Evolutionary conservation across 1,284 basidiomycete genomes (phyloP).

Genomic region (Ceratobasidium sp.): DNA sequence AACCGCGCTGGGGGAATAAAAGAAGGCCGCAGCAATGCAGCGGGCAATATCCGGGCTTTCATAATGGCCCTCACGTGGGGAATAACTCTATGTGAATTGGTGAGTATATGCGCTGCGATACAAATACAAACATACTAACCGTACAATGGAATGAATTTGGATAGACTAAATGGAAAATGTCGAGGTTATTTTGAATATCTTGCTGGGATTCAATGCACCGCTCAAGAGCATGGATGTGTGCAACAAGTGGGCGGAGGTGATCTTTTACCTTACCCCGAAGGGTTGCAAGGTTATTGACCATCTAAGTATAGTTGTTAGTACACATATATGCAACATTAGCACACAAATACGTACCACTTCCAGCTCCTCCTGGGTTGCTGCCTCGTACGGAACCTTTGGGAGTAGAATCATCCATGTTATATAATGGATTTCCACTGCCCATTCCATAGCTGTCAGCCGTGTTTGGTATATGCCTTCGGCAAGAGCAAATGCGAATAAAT

Average conservation of each 20-base stretch:
- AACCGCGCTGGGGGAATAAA: background rate
- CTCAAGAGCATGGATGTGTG: background rate
- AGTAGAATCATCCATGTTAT: background rate
- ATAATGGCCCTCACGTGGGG: slow-evolving; percentile 18
- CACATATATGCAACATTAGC: background rate
- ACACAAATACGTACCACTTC: slow-evolving; percentile 15
- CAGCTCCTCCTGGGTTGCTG: background rate
- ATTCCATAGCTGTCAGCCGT: background rate
- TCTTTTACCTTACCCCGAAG: slow-evolving; percentile 15
- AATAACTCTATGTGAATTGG: background rate
- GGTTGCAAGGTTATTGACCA: slow-evolving; percentile 30
- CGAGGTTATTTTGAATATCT: slow-evolving; percentile 17
- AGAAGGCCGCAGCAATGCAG: slow-evolving; percentile 1
- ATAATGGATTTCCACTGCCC: background rate
- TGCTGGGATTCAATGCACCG: background rate
- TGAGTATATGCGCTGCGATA: background rate
- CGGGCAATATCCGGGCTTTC: background rate
- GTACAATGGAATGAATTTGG: slow-evolving; percentile 25
- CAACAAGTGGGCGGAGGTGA: background rate
- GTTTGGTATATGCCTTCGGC: slow-evolving; percentile 28
- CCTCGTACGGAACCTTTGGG: background rate
- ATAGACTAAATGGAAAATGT: background rate
- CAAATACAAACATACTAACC: background rate
- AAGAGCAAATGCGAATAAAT: slow-evolving; percentile 12
- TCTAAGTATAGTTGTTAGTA: background rate